Evolutionary conservation across 2,329 filamentous ascomycete species (phyloP), one percentile per base, ranked within the genome.

Genomic region (Paecilomyces fulvus): DNA sequence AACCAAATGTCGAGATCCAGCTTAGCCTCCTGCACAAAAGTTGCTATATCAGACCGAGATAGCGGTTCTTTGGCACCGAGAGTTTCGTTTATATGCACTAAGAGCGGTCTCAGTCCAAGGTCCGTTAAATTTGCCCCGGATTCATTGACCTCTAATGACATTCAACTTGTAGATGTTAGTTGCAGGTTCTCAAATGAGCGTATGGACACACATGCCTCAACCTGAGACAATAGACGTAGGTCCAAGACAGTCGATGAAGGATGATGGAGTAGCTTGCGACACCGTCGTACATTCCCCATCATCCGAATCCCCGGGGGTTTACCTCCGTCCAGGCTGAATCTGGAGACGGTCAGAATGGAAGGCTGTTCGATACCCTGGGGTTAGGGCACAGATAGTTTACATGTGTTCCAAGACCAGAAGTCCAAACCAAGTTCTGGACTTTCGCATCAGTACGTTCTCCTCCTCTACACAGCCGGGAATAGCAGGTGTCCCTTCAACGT

Each of bases 401-500:
- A 79, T 81, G 58, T 81, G 75, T 23, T 81, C 79, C 10, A 82
- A 65, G 20, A 82, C 77, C 56, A 80, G 73, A 3, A 81, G 70
- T 2, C 77, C 78, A 63, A 81, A 77, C 79, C 80, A 82, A 0
- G 79, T 74, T 43, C 80, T 70, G 0, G 75, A 67, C 51, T 72
- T 73, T 21, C 74, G 68, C 68, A 78, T 74, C 55, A 80, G 60
- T 10, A 64, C 60, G 14, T 74, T 71, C 21, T 68, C 63, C 3
- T 58, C 60, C 17, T 59, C 59, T 14, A 30, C 33, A 55, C 48
- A 49, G 12, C 55, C 53, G 1, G 65, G 23, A 6, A 61, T 57
- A 6, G 60, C 56, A 30, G 62, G 55, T 1, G 30, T 11, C 11
- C 55, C 58, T 10, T 64, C 66, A 6, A 62, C 58, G 23, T 65